These are phyloP conservation scores for Skeletonema tropicum DNA, from an alignment of 108 stramenopile species.

Conservation along the genomic window DNA sequence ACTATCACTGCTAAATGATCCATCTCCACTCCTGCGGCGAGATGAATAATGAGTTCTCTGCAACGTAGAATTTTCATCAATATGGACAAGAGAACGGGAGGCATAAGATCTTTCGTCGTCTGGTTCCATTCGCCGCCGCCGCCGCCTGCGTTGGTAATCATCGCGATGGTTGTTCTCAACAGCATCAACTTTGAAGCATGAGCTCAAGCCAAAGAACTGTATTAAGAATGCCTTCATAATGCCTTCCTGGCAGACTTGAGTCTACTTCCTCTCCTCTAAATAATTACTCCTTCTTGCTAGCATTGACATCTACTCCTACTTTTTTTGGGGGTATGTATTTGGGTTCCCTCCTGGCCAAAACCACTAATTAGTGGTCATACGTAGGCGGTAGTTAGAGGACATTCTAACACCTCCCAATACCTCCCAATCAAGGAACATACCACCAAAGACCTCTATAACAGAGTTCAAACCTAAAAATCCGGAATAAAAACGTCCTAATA, in stretches of 20 bases:
- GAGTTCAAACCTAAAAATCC: no score
- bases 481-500: no score
- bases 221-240: not conserved
- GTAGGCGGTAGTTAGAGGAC: no score
- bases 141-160: not conserved
- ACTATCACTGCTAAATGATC: not conserved
- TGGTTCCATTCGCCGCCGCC: not conserved
- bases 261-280: no score
- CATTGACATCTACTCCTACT: no score
- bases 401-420: no score
- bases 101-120: not conserved
- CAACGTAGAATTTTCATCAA: not conserved
- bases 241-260: not conserved
- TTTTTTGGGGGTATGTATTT: no score
- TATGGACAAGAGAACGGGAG: not conserved
- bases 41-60: not conserved
- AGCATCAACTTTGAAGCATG: not conserved
- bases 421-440: no score
- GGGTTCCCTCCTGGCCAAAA: no score
- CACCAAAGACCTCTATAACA: no score
- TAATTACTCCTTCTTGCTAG: no score
- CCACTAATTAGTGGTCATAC: no score
- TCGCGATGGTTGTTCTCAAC: not conserved
- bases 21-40: not conserved
- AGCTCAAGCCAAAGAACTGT: not conserved